Percentiles rank a stretch among this genome's conserved stretches.
Conservation (phyloP, 2,329 filamentous ascomycete species). For the Fusarium caatingaense region DNA sequence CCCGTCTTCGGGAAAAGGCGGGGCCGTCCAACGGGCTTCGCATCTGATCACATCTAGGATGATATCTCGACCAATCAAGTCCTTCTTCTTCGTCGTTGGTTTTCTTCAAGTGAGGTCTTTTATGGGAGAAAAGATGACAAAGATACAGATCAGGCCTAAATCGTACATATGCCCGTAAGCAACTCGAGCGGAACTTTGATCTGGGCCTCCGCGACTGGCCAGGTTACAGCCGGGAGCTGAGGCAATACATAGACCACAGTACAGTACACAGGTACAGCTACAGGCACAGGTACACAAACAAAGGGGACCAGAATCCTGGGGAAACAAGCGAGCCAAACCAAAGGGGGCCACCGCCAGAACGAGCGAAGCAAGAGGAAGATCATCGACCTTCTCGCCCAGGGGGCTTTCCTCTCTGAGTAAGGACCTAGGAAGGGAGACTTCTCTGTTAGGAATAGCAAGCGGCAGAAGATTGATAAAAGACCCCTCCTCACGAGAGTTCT, state of each 20-base stretch:
- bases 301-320: conserved; percentile 26
- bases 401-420: conserved; percentile 31
- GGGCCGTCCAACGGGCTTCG: conserved; percentile 33
- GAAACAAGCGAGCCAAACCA: conserved; percentile 13
- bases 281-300: background rate
- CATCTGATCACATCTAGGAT: conserved; percentile 39
- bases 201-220: conserved; percentile 21
- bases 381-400: conserved; percentile 29
- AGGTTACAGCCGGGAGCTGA: conserved; percentile 31
- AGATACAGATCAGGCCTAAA: conserved; percentile 28
- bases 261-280: background rate
- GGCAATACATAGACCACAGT: background rate
- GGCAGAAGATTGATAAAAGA: conserved; percentile 38
- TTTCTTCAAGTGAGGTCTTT: conserved; percentile 31
- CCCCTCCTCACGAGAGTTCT: conserved; percentile 27
- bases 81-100: conserved; percentile 12
- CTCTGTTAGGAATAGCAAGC: conserved; percentile 43
- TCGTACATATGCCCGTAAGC: conserved; percentile 12
- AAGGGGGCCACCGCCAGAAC: conserved; percentile 32
- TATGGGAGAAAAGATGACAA: background rate
- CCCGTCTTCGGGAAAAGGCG: conserved; percentile 33
- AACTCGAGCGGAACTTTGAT: conserved; percentile 5
- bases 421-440: conserved; percentile 3
- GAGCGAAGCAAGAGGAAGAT: conserved; percentile 38
- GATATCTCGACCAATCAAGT: conserved; percentile 27